Percentiles rank a stretch among this genome's conserved stretches.
Evolutionary conservation across 805 yeast species (phyloP).

Genomic region (Yarrowia deformans): DNA sequence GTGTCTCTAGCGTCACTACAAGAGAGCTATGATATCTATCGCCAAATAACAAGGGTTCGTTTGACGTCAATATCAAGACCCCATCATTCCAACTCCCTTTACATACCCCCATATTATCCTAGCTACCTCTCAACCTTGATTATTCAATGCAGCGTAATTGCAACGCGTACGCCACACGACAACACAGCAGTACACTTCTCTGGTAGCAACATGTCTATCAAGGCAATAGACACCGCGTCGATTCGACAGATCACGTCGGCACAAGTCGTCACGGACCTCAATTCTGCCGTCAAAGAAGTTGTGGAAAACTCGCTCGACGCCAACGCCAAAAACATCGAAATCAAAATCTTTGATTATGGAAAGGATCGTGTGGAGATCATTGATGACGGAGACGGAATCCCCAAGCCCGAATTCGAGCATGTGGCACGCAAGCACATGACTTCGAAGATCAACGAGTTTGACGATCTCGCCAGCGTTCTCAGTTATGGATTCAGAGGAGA

Average conservation of each 20-base stretch:
- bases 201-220: slow-evolving; percentile 44
- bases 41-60: too few species aligned
- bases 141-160: background rate
- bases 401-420: slow-evolving; percentile 54
- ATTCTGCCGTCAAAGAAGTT: slow-evolving; percentile 81
- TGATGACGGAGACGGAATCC: slow-evolving; percentile 80
- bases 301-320: slow-evolving; percentile 91
- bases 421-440: slow-evolving; percentile 62
- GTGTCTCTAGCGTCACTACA: too few species aligned
- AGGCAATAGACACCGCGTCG: slow-evolving; percentile 59
- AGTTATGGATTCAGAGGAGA: slow-evolving; percentile 80
- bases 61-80: too few species aligned
- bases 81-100: too few species aligned
- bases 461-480: slow-evolving; percentile 52
- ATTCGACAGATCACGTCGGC: slow-evolving; percentile 86
- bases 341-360: slow-evolving; percentile 75
- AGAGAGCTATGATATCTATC: too few species aligned
- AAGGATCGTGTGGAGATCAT: slow-evolving; percentile 69
- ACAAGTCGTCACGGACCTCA: slow-evolving; percentile 84
- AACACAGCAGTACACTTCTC: background rate
- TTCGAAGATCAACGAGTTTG: slow-evolving; percentile 57
- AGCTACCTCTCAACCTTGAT: too few species aligned
- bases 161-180: slow-evolving; percentile 15
- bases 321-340: slow-evolving; percentile 67
- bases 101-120: too few species aligned